Percentiles rank a stretch among this genome's conserved stretches.
Conservation (phyloP, 2,329 filamentous ascomycete genomes). For the Colletotrichum sp. region DNA sequence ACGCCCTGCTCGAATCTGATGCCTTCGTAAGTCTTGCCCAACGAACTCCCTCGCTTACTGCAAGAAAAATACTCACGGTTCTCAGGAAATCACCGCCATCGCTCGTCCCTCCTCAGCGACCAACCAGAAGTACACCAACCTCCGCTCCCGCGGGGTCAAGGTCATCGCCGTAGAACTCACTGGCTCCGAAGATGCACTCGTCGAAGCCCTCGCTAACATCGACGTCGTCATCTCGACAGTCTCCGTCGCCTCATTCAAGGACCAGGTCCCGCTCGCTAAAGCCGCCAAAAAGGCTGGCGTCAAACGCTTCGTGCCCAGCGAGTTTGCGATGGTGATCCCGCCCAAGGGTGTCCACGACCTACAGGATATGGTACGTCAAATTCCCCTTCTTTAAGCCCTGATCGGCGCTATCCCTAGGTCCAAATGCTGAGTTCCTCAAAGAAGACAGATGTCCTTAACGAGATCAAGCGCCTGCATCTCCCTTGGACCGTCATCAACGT, state of each 20-base stretch:
- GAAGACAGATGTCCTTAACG: constrained; percentile 56
- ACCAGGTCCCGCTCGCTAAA: constrained; percentile 49
- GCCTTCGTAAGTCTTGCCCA: constrained; percentile 28
- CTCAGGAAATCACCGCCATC: constrained; percentile 53
- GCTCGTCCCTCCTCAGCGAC: constrained; percentile 50
- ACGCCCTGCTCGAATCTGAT: constrained; percentile 37
- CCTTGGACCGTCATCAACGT: constrained; percentile 63
- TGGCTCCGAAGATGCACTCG: constrained; percentile 43
- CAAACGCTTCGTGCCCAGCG: constrained; percentile 56
- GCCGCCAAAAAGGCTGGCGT: constrained; percentile 54
- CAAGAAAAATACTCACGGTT: neutral
- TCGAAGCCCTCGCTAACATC: constrained; percentile 42
- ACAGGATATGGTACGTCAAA: constrained; percentile 20
- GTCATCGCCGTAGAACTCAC: constrained; percentile 47
- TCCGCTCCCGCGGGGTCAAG: constrained; percentile 47
- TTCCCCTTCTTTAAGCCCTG: neutral
- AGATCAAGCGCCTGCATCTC: constrained; percentile 50
- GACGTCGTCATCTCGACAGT: constrained; percentile 52
- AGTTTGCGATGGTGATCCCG: constrained; percentile 50
- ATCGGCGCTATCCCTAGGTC: too few species aligned
- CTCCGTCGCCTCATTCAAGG: constrained; percentile 33
- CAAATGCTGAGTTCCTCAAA: neutral
- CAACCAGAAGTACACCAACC: constrained; percentile 28
- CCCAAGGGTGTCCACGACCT: constrained; percentile 33
- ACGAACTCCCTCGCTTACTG: neutral